A percentile compares a stretch with the other conserved stretches of the same genome.
Evolutionary conservation across 1,284 basidiomycete species (phyloP).

Genomic region (Agaricales sp.): DNA sequence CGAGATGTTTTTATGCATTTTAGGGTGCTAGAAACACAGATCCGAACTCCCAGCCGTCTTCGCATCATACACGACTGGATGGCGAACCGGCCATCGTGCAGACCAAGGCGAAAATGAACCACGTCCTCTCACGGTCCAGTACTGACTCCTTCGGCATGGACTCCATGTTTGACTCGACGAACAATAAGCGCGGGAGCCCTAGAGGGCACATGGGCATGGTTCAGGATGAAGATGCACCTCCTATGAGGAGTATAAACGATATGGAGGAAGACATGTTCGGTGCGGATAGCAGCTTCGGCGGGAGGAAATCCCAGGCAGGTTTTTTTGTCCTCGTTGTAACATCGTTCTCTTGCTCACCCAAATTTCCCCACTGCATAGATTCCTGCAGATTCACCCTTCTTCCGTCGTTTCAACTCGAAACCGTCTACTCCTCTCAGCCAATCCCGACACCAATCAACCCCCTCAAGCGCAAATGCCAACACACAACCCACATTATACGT

Average conservation of each 20-base stretch:
- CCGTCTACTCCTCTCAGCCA: conserved; percentile 22
- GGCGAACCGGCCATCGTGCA: conserved; percentile 62
- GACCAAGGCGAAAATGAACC: conserved; percentile 69
- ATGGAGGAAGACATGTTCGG: conserved; percentile 48
- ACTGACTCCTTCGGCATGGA: neutral
- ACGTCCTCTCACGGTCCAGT: conserved; percentile 15
- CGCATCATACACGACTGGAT: conserved; percentile 47
- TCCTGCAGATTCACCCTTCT: conserved; percentile 6
- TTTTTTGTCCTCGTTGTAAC: too few relatives aligned
- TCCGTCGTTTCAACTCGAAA: conserved; percentile 18
- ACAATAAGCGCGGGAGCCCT: conserved; percentile 12
- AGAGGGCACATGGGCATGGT: conserved; percentile 46
- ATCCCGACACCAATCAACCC: too few relatives aligned
- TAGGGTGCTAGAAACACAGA: conserved; percentile 27
- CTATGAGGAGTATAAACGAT: conserved; percentile 58
- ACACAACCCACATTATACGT: conserved; percentile 38
- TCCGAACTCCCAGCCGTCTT: conserved; percentile 16
- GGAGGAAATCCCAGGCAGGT: neutral
- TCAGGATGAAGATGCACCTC: conserved; percentile 66
- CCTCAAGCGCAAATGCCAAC: conserved; percentile 16
- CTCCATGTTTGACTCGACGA: neutral
- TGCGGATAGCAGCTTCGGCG: conserved; percentile 23
- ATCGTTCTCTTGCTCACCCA: too few relatives aligned
- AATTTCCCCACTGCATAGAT: conserved; percentile 17
- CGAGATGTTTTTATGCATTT: conserved; percentile 6